Evolutionary conservation across 2,329 filamentous ascomycete species (phyloP).

Genomic region (Aspergillus tamarii): DNA sequence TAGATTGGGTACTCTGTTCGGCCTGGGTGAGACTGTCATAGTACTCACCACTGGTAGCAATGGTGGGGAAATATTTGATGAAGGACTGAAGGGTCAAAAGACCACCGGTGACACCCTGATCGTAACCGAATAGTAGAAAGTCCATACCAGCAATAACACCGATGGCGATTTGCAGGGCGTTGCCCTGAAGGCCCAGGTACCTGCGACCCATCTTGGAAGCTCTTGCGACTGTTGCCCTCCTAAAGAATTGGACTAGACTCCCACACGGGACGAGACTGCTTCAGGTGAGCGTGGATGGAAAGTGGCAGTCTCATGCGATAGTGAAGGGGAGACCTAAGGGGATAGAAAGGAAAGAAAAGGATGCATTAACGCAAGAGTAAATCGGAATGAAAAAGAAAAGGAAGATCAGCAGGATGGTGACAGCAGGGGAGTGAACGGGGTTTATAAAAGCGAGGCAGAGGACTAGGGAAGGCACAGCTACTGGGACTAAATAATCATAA

Average conservation of each 20-base stretch:
- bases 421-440: slow-evolving; percentile 16
- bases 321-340: not conserved
- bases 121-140: slow-evolving; percentile 42
- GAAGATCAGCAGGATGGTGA: slow-evolving; percentile 17
- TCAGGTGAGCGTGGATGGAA: not conserved
- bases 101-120: slow-evolving; percentile 50
- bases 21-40: slow-evolving; percentile 18
- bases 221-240: not conserved
- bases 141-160: slow-evolving; percentile 49
- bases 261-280: not conserved
- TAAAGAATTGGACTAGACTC: not conserved
- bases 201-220: slow-evolving; percentile 27
- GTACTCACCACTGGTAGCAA: slow-evolving; percentile 33
- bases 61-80: slow-evolving; percentile 45
- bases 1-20: slow-evolving; percentile 34
- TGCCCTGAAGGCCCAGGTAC: slow-evolving; percentile 47
- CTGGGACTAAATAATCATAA: not conserved
- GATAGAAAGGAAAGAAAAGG: not conserved
- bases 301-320: slow-evolving; percentile 9
- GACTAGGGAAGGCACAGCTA: not conserved
- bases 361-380: not conserved
- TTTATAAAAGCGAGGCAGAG: slow-evolving; percentile 18
- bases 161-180: slow-evolving; percentile 46
- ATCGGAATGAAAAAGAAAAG: slow-evolving; percentile 23
- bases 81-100: slow-evolving; percentile 48